Base-by-base conservation (phyloP, 2,329 filamentous ascomycete genomes). In the Neofusicoccum laricinum region DNA sequence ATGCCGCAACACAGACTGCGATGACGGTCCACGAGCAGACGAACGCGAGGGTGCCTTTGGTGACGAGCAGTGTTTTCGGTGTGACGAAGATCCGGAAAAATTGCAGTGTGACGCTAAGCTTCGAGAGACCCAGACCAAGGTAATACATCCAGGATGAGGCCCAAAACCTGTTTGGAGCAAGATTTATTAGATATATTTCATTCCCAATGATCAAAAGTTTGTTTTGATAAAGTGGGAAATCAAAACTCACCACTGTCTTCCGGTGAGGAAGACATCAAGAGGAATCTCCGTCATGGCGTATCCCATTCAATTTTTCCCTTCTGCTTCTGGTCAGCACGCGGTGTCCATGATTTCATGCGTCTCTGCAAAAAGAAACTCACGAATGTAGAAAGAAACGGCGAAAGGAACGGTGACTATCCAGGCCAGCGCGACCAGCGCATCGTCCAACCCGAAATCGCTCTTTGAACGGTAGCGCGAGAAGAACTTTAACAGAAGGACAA, bases 91-190 rank as follows among this genome's bases (percentile, higher is more conserved):
- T 68, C 8, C 69, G 67, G 65, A 68, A 67, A 49, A 69, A 70
- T 14, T 69, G 69, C 3, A 66, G 63, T 15, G 68, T 59, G 6
- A 70, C 69, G n/a, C 68, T 55, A 12, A 70, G 58, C 51, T 69
- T 69, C 0, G 68, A 58, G 19, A 66, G 67, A 2, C 70, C 72
- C 17, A 77, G 68, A 10, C 70, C 62, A n/a, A 76, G 68, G 55
- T 70, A 71, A 64, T 76, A 75, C 7, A 74, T 68, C 72, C 71
- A 75, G 0, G 75, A 65, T 19, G 71, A 72, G 8, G 70, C 71
- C 74, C 73, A 77, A 50, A 77, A 76, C 55, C 55, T 59, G 25
- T 2, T 0, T 1, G 10, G 6, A 8, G 1, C 1, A 8, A 8
- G 25, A 7, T 1, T 0, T 7, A 4, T 59, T 32, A 46, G 30